Percentiles rank a stretch among this genome's conserved stretches.
phyloP scores from a whole-genome alignment of 2,329 filamentous ascomycete genomes.

The Botryotinia narcissicola region DNA sequence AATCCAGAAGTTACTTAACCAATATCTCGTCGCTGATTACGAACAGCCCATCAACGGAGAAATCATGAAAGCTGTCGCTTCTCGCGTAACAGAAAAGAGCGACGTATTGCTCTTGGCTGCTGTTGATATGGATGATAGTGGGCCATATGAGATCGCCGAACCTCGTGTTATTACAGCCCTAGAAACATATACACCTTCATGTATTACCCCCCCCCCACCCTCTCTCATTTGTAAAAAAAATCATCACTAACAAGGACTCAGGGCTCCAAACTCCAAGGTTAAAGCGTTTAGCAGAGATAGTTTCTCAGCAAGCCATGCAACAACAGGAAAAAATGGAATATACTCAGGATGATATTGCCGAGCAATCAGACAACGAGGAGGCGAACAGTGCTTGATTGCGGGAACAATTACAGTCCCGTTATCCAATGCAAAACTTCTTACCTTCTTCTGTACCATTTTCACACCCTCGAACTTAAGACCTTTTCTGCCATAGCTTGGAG shows the following conservation, averaged over 20 bases:
- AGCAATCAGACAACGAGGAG: constrained; percentile 42
- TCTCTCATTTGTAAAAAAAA: background rate
- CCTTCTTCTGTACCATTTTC: constrained; percentile 39
- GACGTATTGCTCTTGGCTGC: constrained; percentile 90
- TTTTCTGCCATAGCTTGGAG: constrained; percentile 29
- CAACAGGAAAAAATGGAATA: constrained; percentile 84
- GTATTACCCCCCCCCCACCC: constrained; percentile 56
- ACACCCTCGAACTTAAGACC: constrained; percentile 27
- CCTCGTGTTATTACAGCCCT: constrained; percentile 92
- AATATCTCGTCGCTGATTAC: constrained; percentile 97
- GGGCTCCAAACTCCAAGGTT: constrained; percentile 94
- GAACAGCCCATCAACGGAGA: constrained; percentile 99
- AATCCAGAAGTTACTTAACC: constrained; percentile 97
- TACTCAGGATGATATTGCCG: constrained; percentile 47
- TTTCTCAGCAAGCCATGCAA: constrained; percentile 91
- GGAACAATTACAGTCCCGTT: constrained; percentile 3
- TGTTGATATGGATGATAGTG: constrained; percentile 98
- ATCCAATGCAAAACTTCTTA: constrained; percentile 27
- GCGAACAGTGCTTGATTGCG: constrained; percentile 34
- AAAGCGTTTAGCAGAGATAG: constrained; percentile 96
- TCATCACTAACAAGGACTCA: constrained; percentile 43
- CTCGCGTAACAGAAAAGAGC: constrained; percentile 95
- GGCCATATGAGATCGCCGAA: constrained; percentile 97
- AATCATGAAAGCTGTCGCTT: constrained; percentile 99
- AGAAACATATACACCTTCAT: constrained; percentile 97